Evolutionary conservation across 805 yeast genomes (phyloP).

Genomic region (Kockiozyma suomiensis): DNA sequence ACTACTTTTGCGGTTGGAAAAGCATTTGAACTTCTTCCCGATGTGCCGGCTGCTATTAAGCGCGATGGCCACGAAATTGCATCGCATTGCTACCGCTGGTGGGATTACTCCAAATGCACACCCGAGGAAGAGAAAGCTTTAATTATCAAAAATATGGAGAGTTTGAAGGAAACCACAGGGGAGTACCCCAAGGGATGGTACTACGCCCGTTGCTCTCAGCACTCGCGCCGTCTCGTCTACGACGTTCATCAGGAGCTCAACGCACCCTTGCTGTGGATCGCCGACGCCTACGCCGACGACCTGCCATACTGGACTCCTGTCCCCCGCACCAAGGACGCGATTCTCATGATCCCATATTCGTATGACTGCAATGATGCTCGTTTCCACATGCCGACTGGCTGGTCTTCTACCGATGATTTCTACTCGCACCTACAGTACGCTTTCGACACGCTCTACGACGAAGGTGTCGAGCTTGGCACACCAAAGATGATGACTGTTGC

Average conservation of each 20-base stretch:
- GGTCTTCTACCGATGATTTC: constrained; percentile 39
- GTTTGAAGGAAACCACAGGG: constrained; percentile 43
- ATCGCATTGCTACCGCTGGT: constrained; percentile 47
- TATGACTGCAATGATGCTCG: constrained; percentile 42
- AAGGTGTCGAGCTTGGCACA: constrained; percentile 39
- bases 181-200: constrained; percentile 46
- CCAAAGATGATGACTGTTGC: constrained; percentile 48
- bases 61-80: constrained; percentile 48
- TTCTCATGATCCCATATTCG: constrained; percentile 42
- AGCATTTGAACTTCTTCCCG: constrained; percentile 44
- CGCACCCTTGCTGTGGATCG: constrained; percentile 42
- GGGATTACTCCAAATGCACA: constrained; percentile 39
- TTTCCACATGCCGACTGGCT: constrained; percentile 40
- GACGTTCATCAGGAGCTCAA: constrained; percentile 44
- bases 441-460: constrained; percentile 45
- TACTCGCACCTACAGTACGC: constrained; percentile 44
- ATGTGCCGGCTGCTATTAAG: constrained; percentile 44
- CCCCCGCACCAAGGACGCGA: constrained; percentile 39
- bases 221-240: constrained; percentile 43
- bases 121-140: constrained; percentile 44
- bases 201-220: constrained; percentile 44
- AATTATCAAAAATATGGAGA: constrained; percentile 41
- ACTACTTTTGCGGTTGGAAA: constrained; percentile 48
- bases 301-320: constrained; percentile 46
- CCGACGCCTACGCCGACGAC: constrained; percentile 46